Evolutionary conservation across 2,329 filamentous ascomycete species (phyloP), one percentile per base, ranked within the genome.

Genomic region (Ophiostoma himal-ulmi): DNA sequence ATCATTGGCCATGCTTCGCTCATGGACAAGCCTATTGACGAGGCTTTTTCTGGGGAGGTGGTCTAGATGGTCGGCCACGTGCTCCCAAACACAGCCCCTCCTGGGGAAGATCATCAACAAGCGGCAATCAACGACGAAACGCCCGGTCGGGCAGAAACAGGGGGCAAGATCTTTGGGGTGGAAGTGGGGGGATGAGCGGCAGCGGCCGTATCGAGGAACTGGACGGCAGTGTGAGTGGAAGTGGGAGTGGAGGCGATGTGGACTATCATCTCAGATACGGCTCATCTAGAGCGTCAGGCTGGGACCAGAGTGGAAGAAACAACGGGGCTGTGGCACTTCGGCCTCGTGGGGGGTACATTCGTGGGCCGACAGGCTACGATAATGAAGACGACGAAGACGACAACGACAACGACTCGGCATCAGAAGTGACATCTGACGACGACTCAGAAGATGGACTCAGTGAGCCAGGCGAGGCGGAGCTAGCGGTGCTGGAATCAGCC

Each of bases 41-140:
- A 96, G 94, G 94, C 94, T 97, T 99, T 99, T 97, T 97, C 94
- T 87, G 95, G 96, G 94, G 95, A 99, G 94, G 94, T 95, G 94
- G 95, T 99, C 91, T 99, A 98, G 89, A 87, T 96, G 94, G 94
- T 98, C 95, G 94, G 93, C 94, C 94, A 95, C 95, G 91, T 95
- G 91, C 94, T 97, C 94, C 94, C 87, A 86, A 89, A 89, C 83
- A 82, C 86, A 89, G 91, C 93, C 93, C 94, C 92, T 90, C 85
- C 88, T 94, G 92, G 94, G 94, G 94, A 97, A 97, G 94, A 97
- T 93, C 93, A 95, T 91, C 92, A 87, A 91, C 71, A 52, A 72
- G 67, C 41, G 67, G 69, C 67, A 72, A 68, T 34, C 68, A 68
- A 65, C 67, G 92, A 91, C 91, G 89, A 86, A 88, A 74, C 71